Evolutionary conservation across 345 rosid species (phyloP).

Genomic region (Angophora floribunda): DNA sequence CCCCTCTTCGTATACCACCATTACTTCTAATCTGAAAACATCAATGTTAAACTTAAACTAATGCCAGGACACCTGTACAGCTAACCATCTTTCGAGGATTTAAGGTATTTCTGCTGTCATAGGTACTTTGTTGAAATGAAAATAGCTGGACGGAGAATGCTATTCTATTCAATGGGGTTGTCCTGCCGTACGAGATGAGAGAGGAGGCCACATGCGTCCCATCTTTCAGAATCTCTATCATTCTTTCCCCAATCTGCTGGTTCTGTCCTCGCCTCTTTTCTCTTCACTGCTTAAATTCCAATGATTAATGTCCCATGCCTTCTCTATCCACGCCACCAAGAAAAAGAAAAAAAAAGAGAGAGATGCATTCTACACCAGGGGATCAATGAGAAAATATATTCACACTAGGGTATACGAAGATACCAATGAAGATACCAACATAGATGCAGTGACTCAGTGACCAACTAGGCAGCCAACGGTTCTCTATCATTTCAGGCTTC

Average conservation of each 20-base stretch:
- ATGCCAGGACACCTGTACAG: not conserved
- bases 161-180: not conserved
- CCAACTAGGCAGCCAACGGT: accelerated
- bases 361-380: not conserved
- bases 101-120: not conserved
- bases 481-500: accelerated
- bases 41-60: not conserved
- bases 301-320: not conserved
- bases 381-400: not conserved
- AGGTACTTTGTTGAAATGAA: not conserved
- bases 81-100: not conserved
- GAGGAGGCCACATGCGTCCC: not conserved
- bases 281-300: not conserved
- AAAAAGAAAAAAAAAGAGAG: not conserved
- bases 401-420: not conserved
- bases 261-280: not conserved
- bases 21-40: not conserved
- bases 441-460: accelerated
- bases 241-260: not conserved
- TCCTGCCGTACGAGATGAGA: not conserved
- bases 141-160: not conserved
- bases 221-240: not conserved
- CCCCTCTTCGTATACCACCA: not conserved
- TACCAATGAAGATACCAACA: not conserved
- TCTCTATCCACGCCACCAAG: not conserved